These are phyloP conservation scores for Talaromyces sp. DNA, from an alignment of 2,329 filamentous ascomycete genomes.

Conservation along the genomic window DNA sequence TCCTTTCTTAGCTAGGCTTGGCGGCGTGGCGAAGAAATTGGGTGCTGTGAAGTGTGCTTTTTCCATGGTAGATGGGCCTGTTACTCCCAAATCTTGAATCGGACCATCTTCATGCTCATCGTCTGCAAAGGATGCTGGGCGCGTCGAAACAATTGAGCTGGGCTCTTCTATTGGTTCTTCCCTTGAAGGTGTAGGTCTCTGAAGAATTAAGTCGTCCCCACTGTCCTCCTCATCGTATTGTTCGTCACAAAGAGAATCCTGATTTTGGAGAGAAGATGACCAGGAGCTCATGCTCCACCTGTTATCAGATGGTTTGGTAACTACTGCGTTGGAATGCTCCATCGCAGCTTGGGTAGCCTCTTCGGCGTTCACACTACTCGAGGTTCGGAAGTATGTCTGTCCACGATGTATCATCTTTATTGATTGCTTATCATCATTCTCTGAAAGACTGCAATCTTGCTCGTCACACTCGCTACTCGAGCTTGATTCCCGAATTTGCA, in stretches of 20 bases:
- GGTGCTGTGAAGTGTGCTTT: conserved; percentile 41
- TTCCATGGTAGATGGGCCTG: conserved; percentile 42
- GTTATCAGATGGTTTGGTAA: conserved; percentile 21
- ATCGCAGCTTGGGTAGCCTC: conserved; percentile 26
- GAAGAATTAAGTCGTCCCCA: conserved; percentile 37
- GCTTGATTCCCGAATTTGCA: conserved; percentile 52
- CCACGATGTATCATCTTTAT: conserved; percentile 59
- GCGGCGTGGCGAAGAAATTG: conserved; percentile 52
- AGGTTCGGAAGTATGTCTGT: conserved; percentile 44
- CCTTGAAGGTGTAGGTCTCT: conserved; percentile 28
- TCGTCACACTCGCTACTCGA: conserved; percentile 45
- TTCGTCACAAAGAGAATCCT: conserved; percentile 35
- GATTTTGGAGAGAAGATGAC: conserved; percentile 45
- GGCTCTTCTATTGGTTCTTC: conserved; percentile 35
- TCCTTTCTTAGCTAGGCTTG: conserved; percentile 56
- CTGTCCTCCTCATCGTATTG: conserved; percentile 36
- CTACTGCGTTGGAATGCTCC: conserved; percentile 18
- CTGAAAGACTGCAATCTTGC: conserved; percentile 44
- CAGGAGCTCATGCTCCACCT: conserved; percentile 51
- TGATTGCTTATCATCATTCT: conserved; percentile 56
- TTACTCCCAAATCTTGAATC: conserved; percentile 38
- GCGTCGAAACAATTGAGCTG: conserved; percentile 38
- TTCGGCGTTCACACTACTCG: conserved; percentile 35
- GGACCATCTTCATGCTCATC: conserved; percentile 21
- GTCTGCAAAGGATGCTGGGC: conserved; percentile 43